A percentile compares a stretch with the other conserved stretches of the same genome.
Conservation (phyloP, 1,284 basidiomycete species). For the Moniliophthora roreri region DNA sequence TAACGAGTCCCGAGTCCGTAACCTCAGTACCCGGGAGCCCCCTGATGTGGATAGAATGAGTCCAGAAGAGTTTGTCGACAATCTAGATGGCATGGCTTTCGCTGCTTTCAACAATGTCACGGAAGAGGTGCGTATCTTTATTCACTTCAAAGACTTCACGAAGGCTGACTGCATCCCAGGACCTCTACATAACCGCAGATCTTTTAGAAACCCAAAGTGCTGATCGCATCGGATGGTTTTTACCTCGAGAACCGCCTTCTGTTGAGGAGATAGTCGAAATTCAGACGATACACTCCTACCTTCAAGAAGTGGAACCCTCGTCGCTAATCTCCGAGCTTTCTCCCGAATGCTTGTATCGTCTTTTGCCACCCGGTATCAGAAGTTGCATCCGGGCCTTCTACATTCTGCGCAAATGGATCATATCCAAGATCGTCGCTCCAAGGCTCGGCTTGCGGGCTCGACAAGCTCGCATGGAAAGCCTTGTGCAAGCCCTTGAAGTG, state of each 20-base stretch:
- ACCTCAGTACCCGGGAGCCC: slow-evolving; percentile 50
- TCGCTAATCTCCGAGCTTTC: slow-evolving; percentile 64
- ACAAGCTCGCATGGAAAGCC: slow-evolving; percentile 70
- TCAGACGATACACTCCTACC: slow-evolving; percentile 70
- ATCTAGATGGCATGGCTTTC: slow-evolving; percentile 70
- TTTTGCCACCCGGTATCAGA: slow-evolving; percentile 70
- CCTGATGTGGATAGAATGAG: slow-evolving; percentile 68
- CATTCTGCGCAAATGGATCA: slow-evolving; percentile 74
- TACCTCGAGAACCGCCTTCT: slow-evolving; percentile 48
- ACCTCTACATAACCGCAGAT: slow-evolving; percentile 72
- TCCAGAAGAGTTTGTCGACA: slow-evolving; percentile 69
- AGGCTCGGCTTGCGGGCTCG: slow-evolving; percentile 59
- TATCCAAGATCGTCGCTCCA: slow-evolving; percentile 64
- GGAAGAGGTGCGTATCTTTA: slow-evolving; percentile 57
- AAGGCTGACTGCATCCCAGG: slow-evolving; percentile 37
- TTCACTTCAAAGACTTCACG: not conserved
- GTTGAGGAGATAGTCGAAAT: slow-evolving; percentile 67
- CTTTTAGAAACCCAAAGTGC: slow-evolving; percentile 76
- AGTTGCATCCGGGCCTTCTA: slow-evolving; percentile 72
- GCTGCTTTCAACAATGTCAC: slow-evolving; percentile 73
- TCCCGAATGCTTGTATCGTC: slow-evolving; percentile 68
- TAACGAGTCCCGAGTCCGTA: slow-evolving; percentile 30
- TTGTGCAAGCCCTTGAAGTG: slow-evolving; percentile 70
- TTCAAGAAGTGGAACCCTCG: slow-evolving; percentile 71
- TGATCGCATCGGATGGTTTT: slow-evolving; percentile 78